Base-by-base conservation (phyloP, 176 grass and related monocot species). In the Juncus effusus region DNA sequence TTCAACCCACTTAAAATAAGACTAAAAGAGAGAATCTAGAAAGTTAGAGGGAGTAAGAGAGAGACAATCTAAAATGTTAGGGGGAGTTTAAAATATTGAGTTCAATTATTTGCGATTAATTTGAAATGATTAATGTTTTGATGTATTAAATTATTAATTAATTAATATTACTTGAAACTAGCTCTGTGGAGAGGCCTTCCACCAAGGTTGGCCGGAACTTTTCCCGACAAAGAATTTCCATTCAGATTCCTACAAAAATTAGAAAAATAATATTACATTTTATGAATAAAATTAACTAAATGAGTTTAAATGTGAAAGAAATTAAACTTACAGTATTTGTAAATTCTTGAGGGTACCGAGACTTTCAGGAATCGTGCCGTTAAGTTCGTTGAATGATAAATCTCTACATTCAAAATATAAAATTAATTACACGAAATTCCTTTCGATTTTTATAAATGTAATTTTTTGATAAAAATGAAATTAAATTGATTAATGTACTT, bases 151-250 rank as follows among this genome's bases (percentile, higher is more conserved):
- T 28, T 28, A 28, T 28, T 28, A 28, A 28, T 28, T 28, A 28
- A 28, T 28, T 28, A 28, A 28, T 28, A 75, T 89, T 80, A 93
- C 94, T 99, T 99, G 54, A 99, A 99, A 74, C 94, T 84, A 80
- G 86, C 94, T 77, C 94, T 84, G 72, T 93, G 94, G 62, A 99
- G 80, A 74, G 88, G 88, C 61, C 94, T 92, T 78, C 94, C 94
- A 40, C 94, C 94, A 28, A 99, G 77, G 53, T 56, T 89, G 61
- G 85, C 82, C 6, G 94, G 94, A 77, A 99, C 88, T 65, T 74
- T 89, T 76, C 94, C 94, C 39, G 94, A 89, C 55, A 99, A 78
- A 80, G 13, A 75, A 72, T 99, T 99, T 55, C 80, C 94, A 80
- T 99, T 99, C 56, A 99, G 83, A 76, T 99, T 89, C 69, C 94